Evolutionary conservation across 2,329 filamentous ascomycete species (phyloP).

Genomic region (Verticillium tricorpus): DNA sequence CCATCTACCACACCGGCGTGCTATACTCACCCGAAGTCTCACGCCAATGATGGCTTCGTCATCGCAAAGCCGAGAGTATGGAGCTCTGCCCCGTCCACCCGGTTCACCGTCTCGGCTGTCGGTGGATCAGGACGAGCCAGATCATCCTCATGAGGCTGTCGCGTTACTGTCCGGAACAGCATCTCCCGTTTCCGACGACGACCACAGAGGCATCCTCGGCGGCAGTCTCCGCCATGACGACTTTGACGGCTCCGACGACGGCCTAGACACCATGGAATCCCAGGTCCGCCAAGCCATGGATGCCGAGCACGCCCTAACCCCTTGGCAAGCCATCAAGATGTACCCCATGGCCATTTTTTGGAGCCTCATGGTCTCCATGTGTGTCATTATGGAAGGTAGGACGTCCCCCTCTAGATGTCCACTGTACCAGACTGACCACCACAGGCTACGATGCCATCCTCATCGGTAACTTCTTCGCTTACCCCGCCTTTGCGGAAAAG

Average conservation of each 20-base stretch:
- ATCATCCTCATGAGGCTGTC: neutral
- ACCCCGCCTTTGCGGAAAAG: slow-evolving; percentile 22
- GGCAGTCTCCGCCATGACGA: neutral
- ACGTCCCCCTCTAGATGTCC: neutral
- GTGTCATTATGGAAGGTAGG: slow-evolving; percentile 25
- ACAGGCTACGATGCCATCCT: slow-evolving; percentile 12
- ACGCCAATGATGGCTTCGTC: neutral
- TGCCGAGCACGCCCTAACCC: slow-evolving; percentile 9
- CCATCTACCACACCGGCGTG: neutral
- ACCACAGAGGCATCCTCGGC: neutral
- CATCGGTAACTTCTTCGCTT: slow-evolving; percentile 19
- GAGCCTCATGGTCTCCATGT: slow-evolving; percentile 18
- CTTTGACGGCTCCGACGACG: neutral
- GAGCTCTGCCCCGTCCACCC: neutral
- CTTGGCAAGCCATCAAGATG: slow-evolving; percentile 9
- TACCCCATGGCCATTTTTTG: slow-evolving; percentile 21
- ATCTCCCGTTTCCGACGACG: neutral
- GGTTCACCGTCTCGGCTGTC: neutral
- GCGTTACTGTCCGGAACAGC: neutral
- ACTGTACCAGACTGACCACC: neutral
- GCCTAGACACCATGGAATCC: slow-evolving; percentile 1
- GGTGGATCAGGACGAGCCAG: neutral
- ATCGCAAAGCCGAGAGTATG: neutral
- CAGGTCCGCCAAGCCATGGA: slow-evolving; percentile 6
- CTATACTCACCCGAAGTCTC: neutral